These are phyloP conservation scores for Globisporangium spiculum DNA, from an alignment of 352 stramenopile genomes.

Conservation along the genomic window DNA sequence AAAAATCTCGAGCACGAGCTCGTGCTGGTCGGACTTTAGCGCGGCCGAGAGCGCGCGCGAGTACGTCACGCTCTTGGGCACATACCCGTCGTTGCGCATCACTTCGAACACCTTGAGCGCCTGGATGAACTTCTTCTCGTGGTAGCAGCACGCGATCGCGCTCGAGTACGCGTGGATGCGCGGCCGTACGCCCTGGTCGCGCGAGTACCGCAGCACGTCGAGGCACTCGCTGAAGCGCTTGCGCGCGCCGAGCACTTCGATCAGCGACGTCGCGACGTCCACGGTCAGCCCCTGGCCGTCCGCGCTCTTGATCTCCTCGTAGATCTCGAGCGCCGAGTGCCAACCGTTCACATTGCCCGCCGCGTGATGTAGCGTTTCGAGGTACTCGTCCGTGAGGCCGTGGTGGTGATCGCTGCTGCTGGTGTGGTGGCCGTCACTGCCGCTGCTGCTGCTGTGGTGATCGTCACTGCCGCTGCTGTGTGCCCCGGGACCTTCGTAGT, in stretches of 20 bases:
- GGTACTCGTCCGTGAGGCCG: constrained; percentile 10
- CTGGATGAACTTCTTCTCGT: constrained; percentile 56
- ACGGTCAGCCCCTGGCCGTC: constrained; percentile 36
- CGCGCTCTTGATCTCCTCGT: constrained; percentile 37
- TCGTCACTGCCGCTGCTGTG: not conserved
- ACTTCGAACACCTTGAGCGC: constrained; percentile 86
- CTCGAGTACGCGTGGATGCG: constrained; percentile 83
- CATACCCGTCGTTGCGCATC: constrained; percentile 83
- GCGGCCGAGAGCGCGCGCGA: constrained; percentile 78
- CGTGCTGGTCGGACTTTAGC: constrained; percentile 73
- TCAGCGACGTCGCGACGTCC: constrained; percentile 54
- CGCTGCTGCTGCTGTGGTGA: not conserved
- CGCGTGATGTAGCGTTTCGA: constrained; percentile 18
- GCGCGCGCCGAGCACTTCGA: constrained; percentile 55
- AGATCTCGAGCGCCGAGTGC: constrained; percentile 51
- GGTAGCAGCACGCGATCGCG: constrained; percentile 79
- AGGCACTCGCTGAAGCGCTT: constrained; percentile 51
- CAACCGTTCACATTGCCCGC: constrained; percentile 16
- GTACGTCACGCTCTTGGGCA: constrained; percentile 78
- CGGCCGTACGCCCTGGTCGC: constrained; percentile 63
- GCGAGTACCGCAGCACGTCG: constrained; percentile 59
- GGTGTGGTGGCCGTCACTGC: not conserved
- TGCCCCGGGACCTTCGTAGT: not conserved
- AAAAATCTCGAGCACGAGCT: constrained; percentile 87
- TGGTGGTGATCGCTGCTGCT: not conserved